Base-by-base conservation (phyloP, 352 stramenopile genomes). In the Hyaloperonospora brassicae region DNA sequence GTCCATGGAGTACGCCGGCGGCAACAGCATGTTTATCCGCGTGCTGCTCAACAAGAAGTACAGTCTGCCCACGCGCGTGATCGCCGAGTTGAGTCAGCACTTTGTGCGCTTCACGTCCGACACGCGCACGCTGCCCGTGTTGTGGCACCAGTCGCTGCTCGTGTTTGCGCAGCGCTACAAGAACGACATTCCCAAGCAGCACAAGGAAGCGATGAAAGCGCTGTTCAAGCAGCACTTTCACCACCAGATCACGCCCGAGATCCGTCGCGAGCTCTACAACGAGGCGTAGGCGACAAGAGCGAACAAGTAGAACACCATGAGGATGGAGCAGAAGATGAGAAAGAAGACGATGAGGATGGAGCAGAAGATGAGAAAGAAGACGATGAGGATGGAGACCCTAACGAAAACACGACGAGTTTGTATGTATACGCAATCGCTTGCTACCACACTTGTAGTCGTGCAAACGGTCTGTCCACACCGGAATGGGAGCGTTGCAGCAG, bases 31-130 rank as follows among this genome's bases (percentile, higher is more conserved):
- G 57, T 99, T 99, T 64, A 98, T 99, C 59, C 89, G 85, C 40
- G 89, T 98, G 30, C 78, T 99, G 11, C 81, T 99, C 25, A 98
- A 99, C 80, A 99, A 99, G 72, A 99, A 99, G 77, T 99, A 99
- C 79, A 97, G 93, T 49, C 78, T 99, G 34, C 97, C 97, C 5
- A 97, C 92, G 52, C 84, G 87, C 36, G 96, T 99, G 24, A 97
- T 99, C 70, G 78, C 80, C 35, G 94, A 94, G 57, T 76, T 99
- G 43, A 94, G 97, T 40, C 80, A 92, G 61, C 94, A 99, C 72
- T 99, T 98, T 74, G 62, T 93, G 27, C 72, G 69, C 43, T 99
- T 99, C 72, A 86, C 86, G 54, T 59, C 70, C 21, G 87, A 93
- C 63, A 71, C 79, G 51, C 80, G 84, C 62, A 76, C 69, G 58